These are phyloP conservation scores for Alternaria sp. DNA, from an alignment of 2,329 filamentous ascomycete species.

Conservation along the genomic window DNA sequence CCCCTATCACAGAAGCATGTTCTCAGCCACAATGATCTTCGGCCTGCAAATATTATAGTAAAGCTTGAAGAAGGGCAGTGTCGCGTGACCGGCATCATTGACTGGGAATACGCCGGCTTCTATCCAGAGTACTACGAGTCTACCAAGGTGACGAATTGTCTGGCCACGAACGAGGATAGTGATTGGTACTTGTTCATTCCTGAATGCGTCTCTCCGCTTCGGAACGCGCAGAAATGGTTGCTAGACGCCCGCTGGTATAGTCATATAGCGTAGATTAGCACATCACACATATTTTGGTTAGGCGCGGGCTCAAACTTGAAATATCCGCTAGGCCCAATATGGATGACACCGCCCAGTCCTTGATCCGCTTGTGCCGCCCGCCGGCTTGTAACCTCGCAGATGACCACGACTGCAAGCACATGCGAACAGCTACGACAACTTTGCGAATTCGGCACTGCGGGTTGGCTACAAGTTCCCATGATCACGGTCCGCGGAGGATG, in stretches of 20 bases:
- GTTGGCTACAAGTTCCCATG: background rate
- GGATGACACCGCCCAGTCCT: background rate
- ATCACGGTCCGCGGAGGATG: background rate
- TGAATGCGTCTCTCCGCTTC: background rate
- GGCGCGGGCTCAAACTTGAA: background rate
- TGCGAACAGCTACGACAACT: background rate
- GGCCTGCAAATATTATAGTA: background rate
- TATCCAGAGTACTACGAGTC: slow-evolving; percentile 1
- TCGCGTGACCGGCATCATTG: background rate
- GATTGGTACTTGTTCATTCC: slow-evolving; percentile 1
- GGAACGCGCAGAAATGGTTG: background rate
- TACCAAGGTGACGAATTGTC: background rate
- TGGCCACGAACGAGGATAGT: background rate
- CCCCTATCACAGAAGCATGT: background rate
- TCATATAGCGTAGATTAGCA: background rate
- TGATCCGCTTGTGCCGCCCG: background rate
- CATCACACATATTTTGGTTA: background rate
- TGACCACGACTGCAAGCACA: background rate
- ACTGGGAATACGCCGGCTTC: background rate
- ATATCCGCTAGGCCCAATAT: background rate
- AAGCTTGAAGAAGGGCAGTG: background rate
- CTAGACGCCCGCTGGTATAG: background rate
- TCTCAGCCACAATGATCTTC: background rate
- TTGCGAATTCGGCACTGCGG: background rate
- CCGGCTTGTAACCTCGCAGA: background rate